Evolutionary conservation across 2,329 filamentous ascomycete species (phyloP), one percentile per base, ranked within the genome.

Genomic region (Colletotrichum sp.): DNA sequence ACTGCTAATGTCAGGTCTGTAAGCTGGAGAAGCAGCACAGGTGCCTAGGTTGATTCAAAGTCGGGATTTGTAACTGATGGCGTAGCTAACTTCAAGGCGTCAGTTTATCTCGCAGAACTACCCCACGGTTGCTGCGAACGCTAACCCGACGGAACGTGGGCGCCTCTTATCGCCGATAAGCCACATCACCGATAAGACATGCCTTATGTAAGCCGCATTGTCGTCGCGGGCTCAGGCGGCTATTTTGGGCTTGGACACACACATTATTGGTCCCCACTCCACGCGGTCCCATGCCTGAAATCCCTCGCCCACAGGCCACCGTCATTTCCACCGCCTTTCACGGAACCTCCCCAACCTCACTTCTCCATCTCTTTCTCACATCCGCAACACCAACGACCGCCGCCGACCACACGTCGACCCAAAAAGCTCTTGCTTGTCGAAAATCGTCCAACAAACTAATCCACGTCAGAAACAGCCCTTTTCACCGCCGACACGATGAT

Each of bases 401-500:
- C 52, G 18, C 34, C 36, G 18, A 60, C 30, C 28, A 39, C 70
- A 26, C n/a, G 26, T 49, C 55, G 21, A 44, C n/a, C 8, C 24
- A 36, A n/a, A 26, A 74, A 57, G 36, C 21, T 66, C 21, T 60
- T 57, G 39, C 49, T 26, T 15, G 26, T 44, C 52, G 30, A 21
- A 7, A 32, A 30, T 55, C 21, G 32, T 66, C 62, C 34, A 49
- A 74, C 69, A 49, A 49, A 74, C 69, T 77, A 77, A 76, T 77
- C n/a, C 10, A 13, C 55, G 8, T 63, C 74, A 75, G 75, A 73
- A 66, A 16, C 21, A 52, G 12, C 39, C 26, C 15, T 71, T 24
- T n/a, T 32, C 18, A 10, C 34, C 49, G 30, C 28, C 34, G 77
- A 26, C 75, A 82, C 60, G 65, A 84, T 83, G 82, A 82, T 83